Base-by-base conservation (phyloP, 305 asterid genomes). In the Fraxinus paxiana region DNA sequence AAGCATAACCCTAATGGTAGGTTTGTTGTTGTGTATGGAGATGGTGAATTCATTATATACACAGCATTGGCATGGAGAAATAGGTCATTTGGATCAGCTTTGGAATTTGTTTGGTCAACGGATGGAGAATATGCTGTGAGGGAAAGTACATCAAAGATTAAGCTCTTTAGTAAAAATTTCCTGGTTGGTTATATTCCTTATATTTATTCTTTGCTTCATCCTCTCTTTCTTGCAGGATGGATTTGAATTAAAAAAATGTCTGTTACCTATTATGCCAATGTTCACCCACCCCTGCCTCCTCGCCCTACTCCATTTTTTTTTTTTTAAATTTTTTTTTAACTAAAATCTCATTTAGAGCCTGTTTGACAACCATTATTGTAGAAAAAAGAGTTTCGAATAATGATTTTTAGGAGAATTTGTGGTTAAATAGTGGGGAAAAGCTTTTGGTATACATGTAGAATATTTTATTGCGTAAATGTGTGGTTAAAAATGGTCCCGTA, bases 31-130 rank as follows among this genome's bases (percentile, higher is more conserved):
- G 99, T 92, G 46, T 94, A 98, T 78, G 99, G 99, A 56, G 99
- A 95, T 81, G 97, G 98, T 18, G 99, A 95, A 81, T 94, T 90
- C 86, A 90, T 92, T 78, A 94, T 94, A 76, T 95, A 93, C 86
- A 95, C 99, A 35, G 97, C 99, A 75, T 82, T 95, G 90, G 99
- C 99, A 54, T 95, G 99, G 99, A 94, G 99, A 90, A 95, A 94
- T 87, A 90, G 97, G 87, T 95, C 98, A 35, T 95, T 95, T 87
- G 99, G 98, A 79, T 87, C 96, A 1, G 97, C 98, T n/a, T 87
- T 95, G 91, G 98, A 95, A 75, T 83, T 94, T 80, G 99, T 94
- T 79, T 94, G 99, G 99, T 95, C 99, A 43, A 84, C 94, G 37
- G 99, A 95, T 78, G 98, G 99, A 78, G 99, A 95, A 87, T 92